Percentiles rank a stretch among this genome's conserved stretches.
Conservation (phyloP, 495 filamentous ascomycete genomes). For the Talaromyces liani region DNA sequence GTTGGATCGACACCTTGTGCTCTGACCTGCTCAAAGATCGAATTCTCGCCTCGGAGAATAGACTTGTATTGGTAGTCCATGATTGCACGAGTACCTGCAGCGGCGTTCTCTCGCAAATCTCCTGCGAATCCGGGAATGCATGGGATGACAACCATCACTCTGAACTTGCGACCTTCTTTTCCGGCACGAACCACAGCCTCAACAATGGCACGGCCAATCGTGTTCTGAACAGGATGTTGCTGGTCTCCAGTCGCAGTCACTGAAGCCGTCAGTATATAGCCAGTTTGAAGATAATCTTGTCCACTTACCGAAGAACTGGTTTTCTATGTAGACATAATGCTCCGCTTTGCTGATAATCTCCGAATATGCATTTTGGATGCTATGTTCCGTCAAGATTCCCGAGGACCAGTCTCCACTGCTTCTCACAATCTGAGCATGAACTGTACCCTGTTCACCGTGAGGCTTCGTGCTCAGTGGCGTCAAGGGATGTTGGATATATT, state of each 20-base stretch:
- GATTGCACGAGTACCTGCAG: constrained; percentile 81
- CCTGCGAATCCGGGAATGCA: constrained; percentile 92
- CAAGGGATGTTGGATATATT: constrained; percentile 77
- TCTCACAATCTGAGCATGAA: constrained; percentile 76
- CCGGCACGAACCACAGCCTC: constrained; percentile 77
- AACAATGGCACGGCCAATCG: constrained; percentile 79
- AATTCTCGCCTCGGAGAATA: constrained; percentile 83
- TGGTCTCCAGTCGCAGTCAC: constrained; percentile 86
- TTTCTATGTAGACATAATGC: constrained; percentile 95
- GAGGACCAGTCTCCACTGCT: constrained; percentile 94
- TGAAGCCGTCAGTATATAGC: constrained; percentile 10
- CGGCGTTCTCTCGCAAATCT: constrained; percentile 74
- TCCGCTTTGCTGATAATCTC: constrained; percentile 77
- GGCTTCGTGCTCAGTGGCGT: constrained; percentile 47
- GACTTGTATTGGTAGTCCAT: constrained; percentile 99
- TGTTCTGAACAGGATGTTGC: constrained; percentile 79
- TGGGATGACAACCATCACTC: constrained; percentile 83
- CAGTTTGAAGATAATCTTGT: background rate
- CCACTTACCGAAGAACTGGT: constrained; percentile 79
- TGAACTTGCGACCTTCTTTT: constrained; percentile 82
- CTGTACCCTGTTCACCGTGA: constrained; percentile 57
- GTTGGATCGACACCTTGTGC: constrained; percentile 73
- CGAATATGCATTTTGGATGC: constrained; percentile 86
- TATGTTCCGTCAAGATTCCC: constrained; percentile 81
- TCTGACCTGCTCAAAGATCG: constrained; percentile 72